Conservation (phyloP, 2,329 filamentous ascomycete genomes). For the Hypoxylon sp. region DNA sequence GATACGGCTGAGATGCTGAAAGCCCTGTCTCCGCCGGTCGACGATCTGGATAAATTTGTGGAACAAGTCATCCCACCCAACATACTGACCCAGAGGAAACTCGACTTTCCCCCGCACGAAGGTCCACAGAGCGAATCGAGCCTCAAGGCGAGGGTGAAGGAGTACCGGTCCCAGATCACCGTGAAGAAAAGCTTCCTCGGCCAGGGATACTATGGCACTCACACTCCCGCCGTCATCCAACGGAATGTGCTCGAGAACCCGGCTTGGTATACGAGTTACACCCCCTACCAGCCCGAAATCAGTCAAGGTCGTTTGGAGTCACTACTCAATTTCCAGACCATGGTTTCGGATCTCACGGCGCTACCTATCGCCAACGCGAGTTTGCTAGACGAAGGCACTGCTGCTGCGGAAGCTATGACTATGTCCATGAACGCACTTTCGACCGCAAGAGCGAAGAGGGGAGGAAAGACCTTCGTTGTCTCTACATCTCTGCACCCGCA, state of each 20-base stretch:
- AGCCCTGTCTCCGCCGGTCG: conserved; percentile 77
- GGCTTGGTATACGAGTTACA: conserved; percentile 98
- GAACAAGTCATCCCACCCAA: conserved; percentile 84
- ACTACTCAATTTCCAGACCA: conserved; percentile 93
- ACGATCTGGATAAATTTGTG: conserved; percentile 84
- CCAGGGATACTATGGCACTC: conserved; percentile 87
- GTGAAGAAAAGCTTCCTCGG: conserved; percentile 75
- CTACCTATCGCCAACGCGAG: conserved; percentile 92
- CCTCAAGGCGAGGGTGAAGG: conserved; percentile 60
- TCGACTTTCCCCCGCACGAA: conserved; percentile 65
- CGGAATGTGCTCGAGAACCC: conserved; percentile 93
- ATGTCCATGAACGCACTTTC: conserved; percentile 84
- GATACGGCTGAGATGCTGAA: conserved; percentile 83
- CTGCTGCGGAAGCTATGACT: conserved; percentile 95
- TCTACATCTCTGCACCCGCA: conserved; percentile 86
- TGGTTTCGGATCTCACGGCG: conserved; percentile 88
- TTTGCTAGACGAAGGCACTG: conserved; percentile 89
- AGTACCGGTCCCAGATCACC: conserved; percentile 48
- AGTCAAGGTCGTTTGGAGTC: conserved; percentile 94
- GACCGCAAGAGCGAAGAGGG: conserved; percentile 75
- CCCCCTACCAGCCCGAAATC: conserved; percentile 96
- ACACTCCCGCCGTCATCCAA: conserved; percentile 89
- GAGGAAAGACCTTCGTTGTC: conserved; percentile 85
- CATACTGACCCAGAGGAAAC: conserved; percentile 75
- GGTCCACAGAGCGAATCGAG: conserved; percentile 67